Base-by-base conservation (phyloP, 2,329 filamentous ascomycete genomes). In the Penicillium hesseltinei region DNA sequence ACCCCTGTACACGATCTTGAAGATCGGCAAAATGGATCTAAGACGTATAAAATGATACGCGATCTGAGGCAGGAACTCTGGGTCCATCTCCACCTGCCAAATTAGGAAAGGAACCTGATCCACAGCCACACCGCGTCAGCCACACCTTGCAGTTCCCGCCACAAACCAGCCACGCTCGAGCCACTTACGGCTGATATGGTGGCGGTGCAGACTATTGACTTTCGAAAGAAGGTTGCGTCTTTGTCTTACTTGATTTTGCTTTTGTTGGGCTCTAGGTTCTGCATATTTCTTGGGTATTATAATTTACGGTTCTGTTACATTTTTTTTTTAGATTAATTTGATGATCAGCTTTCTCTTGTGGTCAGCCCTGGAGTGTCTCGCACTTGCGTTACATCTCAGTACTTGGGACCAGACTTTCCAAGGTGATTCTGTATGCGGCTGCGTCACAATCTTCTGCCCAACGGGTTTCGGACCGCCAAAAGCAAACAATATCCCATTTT, bases 81-180 rank as follows among this genome's bases (percentile, higher is more conserved):
- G 40, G 27, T 38, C 25, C 29, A 42, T 27, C n/a, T 10, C 6
- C 21, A 36, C 35, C 35, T 59, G 11, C 57, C 58, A n/a, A 43
- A 65, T 60, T 23, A 36, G 59, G 62, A 29, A 63, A 56, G n/a
- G n/a, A 1, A 0, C 13, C 11, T 6, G 21, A 44, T 61, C 38
- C 53, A 65, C 61, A 55, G 64, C 63, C 64, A 65, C 63, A 65
- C 25, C 33, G 10, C 19, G 38, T 49, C 52, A 62, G 61, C 64
- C 64, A 64, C 61, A 62, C 61, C 62, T 65, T 65, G 54, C 61
- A 13, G 39, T 46, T 57, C 25, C 3, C 58, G 61, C 64, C 59
- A 64, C 53, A 35, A 17, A 17, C 2, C 5, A 55, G 46, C 21
- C 49, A 56, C 23, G 13, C 38, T 25, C 27, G 25, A 61, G 63